Percentiles rank a stretch among this genome's conserved stretches.
These are phyloP conservation scores for Podospora tetraspora DNA, from an alignment of 495 filamentous ascomycete genomes.

Conservation along the genomic window DNA sequence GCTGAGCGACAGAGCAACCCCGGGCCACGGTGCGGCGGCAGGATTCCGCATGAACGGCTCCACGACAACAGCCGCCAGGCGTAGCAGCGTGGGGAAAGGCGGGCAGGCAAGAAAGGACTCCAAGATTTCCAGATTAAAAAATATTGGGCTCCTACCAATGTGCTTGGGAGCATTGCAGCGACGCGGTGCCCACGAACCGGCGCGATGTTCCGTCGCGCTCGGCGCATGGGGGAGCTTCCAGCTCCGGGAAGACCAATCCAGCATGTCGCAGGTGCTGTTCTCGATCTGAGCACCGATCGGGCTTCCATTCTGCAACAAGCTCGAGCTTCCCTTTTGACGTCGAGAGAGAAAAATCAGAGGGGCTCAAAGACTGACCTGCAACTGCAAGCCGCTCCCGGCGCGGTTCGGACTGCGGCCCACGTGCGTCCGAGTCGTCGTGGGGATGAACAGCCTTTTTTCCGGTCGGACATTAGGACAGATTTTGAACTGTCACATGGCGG, in stretches of 20 bases:
- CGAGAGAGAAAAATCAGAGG: background rate
- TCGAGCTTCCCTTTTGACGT: background rate
- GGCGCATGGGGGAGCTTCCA: background rate
- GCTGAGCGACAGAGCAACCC: background rate
- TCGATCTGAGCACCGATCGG: background rate
- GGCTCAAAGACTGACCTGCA: background rate
- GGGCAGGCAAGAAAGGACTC: background rate
- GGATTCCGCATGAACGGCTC: background rate
- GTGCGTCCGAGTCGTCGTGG: background rate
- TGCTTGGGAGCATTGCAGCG: background rate
- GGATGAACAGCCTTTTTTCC: background rate
- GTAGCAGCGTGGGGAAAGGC: background rate
- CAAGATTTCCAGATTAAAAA: background rate
- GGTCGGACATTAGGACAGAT: background rate
- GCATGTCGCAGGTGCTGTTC: background rate
- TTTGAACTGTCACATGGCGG: background rate
- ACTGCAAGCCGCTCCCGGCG: background rate
- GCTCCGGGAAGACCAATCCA: background rate
- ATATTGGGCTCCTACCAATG: background rate
- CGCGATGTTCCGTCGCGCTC: background rate
- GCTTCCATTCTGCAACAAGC: background rate
- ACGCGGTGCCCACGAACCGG: background rate
- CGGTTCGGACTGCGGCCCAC: background rate
- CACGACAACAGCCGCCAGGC: background rate
- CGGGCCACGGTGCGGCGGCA: background rate